Evolutionary conservation across 345 rosid genomes (phyloP), one percentile per base, ranked within the genome.

Genomic region (Euphorbia peplus): DNA sequence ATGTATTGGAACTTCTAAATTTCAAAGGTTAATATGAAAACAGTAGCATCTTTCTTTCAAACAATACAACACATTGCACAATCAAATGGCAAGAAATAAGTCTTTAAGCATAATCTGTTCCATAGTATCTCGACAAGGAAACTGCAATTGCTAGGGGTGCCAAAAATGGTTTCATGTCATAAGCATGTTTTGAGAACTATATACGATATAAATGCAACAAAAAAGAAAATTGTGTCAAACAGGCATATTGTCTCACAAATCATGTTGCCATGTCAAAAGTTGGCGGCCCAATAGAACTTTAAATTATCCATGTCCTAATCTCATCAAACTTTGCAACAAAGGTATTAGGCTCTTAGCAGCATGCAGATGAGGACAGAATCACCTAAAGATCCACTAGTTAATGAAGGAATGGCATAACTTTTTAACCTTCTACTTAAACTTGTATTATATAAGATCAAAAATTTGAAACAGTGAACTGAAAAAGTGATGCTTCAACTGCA

Each of bases 1-100:
- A 56, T 58, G 39, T 55, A 42, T 66, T 50, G 52, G 15, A 41
- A 15, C 51, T 59, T 47, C 61, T 59, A 48, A 47, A 50, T 37
- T 47, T 25, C 52, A 1, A 47, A 21, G 16, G 14, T 16, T 3
- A 58, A 18, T 44, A 19, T 44, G 60, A n/a, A 11, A 37, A 21
- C 8, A 18, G 32, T 41, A 53, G 57, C n/a, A 41, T 19, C 22
- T 26, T 57, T 5, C 52, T 54, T 30, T 56, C 13, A 7, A 19
- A 55, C 60, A 54, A 39, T 12, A 56, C 2, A 41, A 13, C 21
- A n/a, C 44, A 44, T 13, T 2, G 13, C 53, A 26, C 16, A n/a
- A 9, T 42, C 18, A 44, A 44, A 18, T 9, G 53, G 60, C 48
- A 52, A 35, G 9, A 52, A 52, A 21, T 13, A 8, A 10, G 47